phyloP scores from a whole-genome alignment of 306 rosid species.

The Prunus salicina region DNA sequence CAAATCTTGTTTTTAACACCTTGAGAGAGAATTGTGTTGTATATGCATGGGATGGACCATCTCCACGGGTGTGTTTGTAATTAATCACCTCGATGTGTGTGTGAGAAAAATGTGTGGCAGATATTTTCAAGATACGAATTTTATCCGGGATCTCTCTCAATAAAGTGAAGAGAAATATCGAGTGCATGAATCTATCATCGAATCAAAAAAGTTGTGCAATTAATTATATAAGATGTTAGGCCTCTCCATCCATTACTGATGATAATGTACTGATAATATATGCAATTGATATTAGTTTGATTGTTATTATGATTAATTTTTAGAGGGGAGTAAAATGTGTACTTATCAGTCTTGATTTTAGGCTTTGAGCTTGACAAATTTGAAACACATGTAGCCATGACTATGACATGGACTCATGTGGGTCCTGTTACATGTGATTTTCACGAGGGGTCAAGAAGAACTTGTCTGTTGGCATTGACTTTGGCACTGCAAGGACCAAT shows the following conservation, averaged over 20 bases:
- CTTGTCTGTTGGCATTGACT: constrained; percentile 23
- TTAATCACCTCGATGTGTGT: no score
- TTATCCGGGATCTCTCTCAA: no score
- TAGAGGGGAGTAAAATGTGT: not conserved
- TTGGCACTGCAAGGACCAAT: not conserved
- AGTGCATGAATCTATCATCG: no score
- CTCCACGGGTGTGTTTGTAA: no score
- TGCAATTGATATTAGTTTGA: no score
- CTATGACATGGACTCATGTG: constrained; percentile 20
- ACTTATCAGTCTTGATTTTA: not conserved
- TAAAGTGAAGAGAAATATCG: no score
- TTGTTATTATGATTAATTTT: not conserved
- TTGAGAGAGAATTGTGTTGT: not conserved
- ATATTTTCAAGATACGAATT: no score
- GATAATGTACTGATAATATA: no score
- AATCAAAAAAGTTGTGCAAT: no score
- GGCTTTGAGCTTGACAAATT: constrained; percentile 3
- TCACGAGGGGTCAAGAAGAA: constrained; percentile 2
- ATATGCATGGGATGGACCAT: not conserved
- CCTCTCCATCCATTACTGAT: no score
- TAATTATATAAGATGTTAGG: not conserved
- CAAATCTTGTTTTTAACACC: not conserved
- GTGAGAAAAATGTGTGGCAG: no score
- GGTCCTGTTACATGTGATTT: constrained; percentile 34
- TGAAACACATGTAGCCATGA: not conserved